Conservation (phyloP, 2,329 filamentous ascomycete genomes). For the Exophiala lecanii-corni region DNA sequence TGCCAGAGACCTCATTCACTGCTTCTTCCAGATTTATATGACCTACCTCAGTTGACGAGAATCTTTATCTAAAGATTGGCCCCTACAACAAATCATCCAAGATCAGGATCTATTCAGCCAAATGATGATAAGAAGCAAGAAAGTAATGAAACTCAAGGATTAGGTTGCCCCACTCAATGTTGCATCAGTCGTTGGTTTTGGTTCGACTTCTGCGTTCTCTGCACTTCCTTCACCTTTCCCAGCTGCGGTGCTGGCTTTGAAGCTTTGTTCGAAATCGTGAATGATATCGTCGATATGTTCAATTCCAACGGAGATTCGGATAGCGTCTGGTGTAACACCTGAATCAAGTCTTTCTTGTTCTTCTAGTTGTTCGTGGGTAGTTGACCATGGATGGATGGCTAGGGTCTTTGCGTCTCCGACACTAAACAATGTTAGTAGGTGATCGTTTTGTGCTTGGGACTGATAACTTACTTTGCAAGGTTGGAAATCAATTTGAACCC, state of each 20-base stretch:
- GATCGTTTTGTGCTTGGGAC: not conserved
- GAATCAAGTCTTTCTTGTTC: conserved; percentile 71
- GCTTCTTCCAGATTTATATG: no score
- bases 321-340: conserved; percentile 77
- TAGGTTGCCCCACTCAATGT: conserved; percentile 27
- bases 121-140: conserved; percentile 5
- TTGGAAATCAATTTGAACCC: conserved; percentile 94
- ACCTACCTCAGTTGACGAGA: not conserved
- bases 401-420: conserved; percentile 90
- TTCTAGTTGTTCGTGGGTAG: conserved; percentile 80
- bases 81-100: conserved; percentile 11
- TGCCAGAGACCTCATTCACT: not conserved
- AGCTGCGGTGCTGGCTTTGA: conserved; percentile 49
- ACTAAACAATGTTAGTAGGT: no score
- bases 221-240: conserved; percentile 17
- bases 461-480: conserved; percentile 69
- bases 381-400: conserved; percentile 85
- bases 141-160: conserved; percentile 7
- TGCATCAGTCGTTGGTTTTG: conserved; percentile 19
- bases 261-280: conserved; percentile 82
- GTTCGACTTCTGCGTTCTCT: conserved; percentile 17
- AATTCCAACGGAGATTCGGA: conserved; percentile 84
- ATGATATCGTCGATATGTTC: conserved; percentile 95
- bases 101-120: conserved; percentile 14
- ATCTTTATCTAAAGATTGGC: conserved; percentile 14